Evolutionary conservation across 495 filamentous ascomycete genomes (phyloP).

Genomic region (Elaphomyces granulatus): DNA sequence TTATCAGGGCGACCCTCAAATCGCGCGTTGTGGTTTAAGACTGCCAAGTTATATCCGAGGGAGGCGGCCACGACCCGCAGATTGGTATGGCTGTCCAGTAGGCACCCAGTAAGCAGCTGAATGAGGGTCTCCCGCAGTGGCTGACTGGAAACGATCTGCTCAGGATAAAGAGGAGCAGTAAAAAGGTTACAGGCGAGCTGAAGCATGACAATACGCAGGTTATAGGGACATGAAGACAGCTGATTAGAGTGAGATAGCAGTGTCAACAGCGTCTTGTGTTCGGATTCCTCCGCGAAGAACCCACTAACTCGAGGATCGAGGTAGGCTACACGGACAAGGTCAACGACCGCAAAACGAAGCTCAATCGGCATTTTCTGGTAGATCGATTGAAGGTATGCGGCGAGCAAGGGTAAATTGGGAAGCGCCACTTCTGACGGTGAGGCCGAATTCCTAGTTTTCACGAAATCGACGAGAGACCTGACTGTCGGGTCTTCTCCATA

Average conservation of each 20-base stretch:
- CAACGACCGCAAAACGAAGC: conserved; percentile 63
- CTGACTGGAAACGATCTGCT: conserved; percentile 24
- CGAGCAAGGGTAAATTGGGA: conserved; percentile 36
- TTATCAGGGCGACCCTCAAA: conserved; percentile 41
- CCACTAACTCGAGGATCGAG: conserved; percentile 74
- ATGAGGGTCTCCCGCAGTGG: conserved; percentile 23
- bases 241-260: conserved; percentile 46
- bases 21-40: conserved; percentile 51
- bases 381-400: conserved; percentile 18
- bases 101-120: conserved; percentile 35
- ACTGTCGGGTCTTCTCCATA: conserved; percentile 40
- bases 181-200: conserved; percentile 53
- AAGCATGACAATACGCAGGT: conserved; percentile 64
- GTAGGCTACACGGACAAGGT: conserved; percentile 64
- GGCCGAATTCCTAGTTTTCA: conserved; percentile 30
- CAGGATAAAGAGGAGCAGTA: conserved; percentile 35
- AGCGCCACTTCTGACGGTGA: conserved; percentile 42
- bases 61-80: conserved; percentile 65
- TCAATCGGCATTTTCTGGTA: conserved; percentile 18
- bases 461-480: conserved; percentile 45
- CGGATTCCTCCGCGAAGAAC: conserved; percentile 64
- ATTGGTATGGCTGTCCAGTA: conserved; percentile 39
- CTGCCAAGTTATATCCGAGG: conserved; percentile 69
- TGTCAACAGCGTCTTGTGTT: conserved; percentile 46
- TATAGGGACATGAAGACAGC: conserved; percentile 49